Evolutionary conservation across 768 basidiomycete species (phyloP), one percentile per base, ranked within the genome.

Genomic region (Tylopilus balloui): DNA sequence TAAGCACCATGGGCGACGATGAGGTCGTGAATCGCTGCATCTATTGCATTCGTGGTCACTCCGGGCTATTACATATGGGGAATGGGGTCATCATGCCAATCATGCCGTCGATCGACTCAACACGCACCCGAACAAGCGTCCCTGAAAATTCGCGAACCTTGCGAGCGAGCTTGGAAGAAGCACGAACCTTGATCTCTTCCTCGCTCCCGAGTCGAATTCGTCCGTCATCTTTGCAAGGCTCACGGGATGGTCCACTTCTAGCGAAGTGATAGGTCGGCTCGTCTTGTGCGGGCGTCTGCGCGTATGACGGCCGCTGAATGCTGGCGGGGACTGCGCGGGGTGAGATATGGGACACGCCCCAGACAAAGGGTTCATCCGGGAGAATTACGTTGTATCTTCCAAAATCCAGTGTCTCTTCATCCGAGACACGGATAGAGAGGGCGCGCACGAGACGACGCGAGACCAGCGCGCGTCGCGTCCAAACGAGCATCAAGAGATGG

Each of bases 31-130:
- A 94, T 71, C 1, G 75, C 73, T 12, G 72, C 68, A 63, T 96
- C 92, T 42, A 96, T 83, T 12, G 69, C 68, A 47, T 85, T 77
- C 9, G 93, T 95, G 4, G 90, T 92, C 9, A 78, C 66, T 12
- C 83, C 84, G 28, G 78, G 72, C 88, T 90, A 54, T 35, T n/a
- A n/a, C n/a, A 35, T 29, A 40, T 11, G 15, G 29, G 23, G 12
- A 21, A 0, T n/a, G 13, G 15, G 7, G 17, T 49, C 24, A 46
- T 29, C 21, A 42, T 7, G 19, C 20, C 17, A 15, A 46, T 29
- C 21, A 42, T 7, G 19, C 20, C 17, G 17, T 38, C 7, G 23
- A 27, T 20, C 15, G 15, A 31, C 2, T 12, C 20, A 15, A 32
- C 3, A 1, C 64, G 10, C 55, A 88, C 78, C 66, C 76, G 71